Evolutionary conservation across 495 filamentous ascomycete genomes (phyloP).

Genomic region (Hypoxylon trugodes): DNA sequence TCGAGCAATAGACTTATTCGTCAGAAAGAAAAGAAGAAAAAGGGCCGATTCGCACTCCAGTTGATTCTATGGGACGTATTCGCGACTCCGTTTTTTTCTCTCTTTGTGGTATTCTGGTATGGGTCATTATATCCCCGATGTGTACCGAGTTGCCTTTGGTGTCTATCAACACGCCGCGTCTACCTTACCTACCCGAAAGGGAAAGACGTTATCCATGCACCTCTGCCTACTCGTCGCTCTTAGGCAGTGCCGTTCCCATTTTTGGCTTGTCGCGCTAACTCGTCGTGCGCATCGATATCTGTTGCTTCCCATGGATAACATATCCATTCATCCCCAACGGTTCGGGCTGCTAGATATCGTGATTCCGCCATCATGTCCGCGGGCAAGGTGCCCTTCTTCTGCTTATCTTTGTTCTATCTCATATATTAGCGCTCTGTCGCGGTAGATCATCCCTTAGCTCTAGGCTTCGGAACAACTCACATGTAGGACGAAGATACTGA

Average conservation of each 20-base stretch:
- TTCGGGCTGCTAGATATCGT: conserved; percentile 85
- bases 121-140: conserved; percentile 15
- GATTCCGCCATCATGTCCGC: conserved; percentile 77
- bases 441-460: background rate
- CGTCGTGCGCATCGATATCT: conserved; percentile 94
- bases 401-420: conserved; percentile 92
- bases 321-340: conserved; percentile 94
- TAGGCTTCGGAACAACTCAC: conserved; percentile 60
- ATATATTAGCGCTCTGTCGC: conserved; percentile 19
- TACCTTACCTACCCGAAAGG: conserved; percentile 28
- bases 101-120: conserved; percentile 16
- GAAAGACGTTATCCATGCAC: conserved; percentile 20
- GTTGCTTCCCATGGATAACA: conserved; percentile 99
- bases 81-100: conserved; percentile 9
- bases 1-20: conserved; percentile 33
- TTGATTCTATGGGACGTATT: conserved; percentile 18
- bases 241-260: conserved; percentile 33
- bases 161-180: conserved; percentile 40
- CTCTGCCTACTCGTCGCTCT: conserved; percentile 1
- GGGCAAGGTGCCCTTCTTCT: conserved; percentile 88
- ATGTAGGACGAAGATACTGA: conserved; percentile 94
- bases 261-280: conserved; percentile 65
- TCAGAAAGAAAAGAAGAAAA: too few relatives aligned
- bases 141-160: conserved; percentile 22
- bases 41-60: background rate